A percentile compares a stretch with the other conserved stretches of the same genome.
Conservation (phyloP, 2,329 filamentous ascomycete genomes). For the Uncinocarpus reesii region DNA sequence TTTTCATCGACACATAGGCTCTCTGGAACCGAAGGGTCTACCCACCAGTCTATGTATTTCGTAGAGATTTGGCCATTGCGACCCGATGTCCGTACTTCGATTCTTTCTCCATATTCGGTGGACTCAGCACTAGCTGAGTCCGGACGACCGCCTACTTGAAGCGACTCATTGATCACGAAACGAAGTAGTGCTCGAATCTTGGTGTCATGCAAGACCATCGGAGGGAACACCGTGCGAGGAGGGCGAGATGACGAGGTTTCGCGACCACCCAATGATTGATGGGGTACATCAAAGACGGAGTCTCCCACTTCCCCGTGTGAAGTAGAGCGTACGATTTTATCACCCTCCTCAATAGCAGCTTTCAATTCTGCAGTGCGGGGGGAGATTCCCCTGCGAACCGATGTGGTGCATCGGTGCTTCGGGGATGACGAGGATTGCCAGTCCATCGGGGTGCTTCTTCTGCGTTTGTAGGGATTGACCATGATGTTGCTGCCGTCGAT, state of each 20-base stretch:
- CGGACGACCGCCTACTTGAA: conserved; percentile 40
- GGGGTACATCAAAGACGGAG: conserved; percentile 29
- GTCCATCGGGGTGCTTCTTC: conserved; percentile 34
- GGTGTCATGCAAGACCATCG: conserved; percentile 33
- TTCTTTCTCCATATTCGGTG: conserved; percentile 38
- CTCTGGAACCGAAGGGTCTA: conserved; percentile 39
- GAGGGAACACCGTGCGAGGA: conserved; percentile 23
- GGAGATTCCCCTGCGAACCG: conserved; percentile 28
- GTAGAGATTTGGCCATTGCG: conserved; percentile 37
- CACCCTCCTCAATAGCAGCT: conserved; percentile 35
- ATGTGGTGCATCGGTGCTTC: conserved; percentile 29
- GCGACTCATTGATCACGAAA: conserved; percentile 39
- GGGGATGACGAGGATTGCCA: conserved; percentile 26
- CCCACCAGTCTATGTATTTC: conserved; percentile 40
- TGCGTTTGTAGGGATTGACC: conserved; percentile 38
- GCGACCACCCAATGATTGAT: conserved; percentile 26
- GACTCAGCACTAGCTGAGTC: conserved; percentile 38
- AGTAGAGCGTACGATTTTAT: conserved; percentile 31
- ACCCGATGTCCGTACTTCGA: conserved; percentile 36
- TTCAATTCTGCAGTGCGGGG: conserved; percentile 34
- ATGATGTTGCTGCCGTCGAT: conserved; percentile 37
- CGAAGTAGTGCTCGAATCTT: conserved; percentile 39
- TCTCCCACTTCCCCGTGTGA: conserved; percentile 29
- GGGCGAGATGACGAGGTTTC: conserved; percentile 21
- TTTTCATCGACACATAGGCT: conserved; percentile 48